A percentile compares a stretch with the other conserved stretches of the same genome.
Conservation (phyloP, 805 yeast genomes). For the Yueomyces sp. region DNA sequence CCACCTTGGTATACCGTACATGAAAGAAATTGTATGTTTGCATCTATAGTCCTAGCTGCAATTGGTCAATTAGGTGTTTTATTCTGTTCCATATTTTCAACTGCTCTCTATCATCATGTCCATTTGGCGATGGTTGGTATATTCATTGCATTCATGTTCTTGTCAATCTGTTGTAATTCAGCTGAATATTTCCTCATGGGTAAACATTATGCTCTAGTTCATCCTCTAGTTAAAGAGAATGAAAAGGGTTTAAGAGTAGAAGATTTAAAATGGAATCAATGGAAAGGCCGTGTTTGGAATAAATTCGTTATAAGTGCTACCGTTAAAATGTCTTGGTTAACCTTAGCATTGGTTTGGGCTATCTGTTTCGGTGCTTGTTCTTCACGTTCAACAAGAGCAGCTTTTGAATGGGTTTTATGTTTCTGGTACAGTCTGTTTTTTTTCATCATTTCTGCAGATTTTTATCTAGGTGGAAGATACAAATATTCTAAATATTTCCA, state of each 20-base stretch:
- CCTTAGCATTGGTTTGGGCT: constrained; percentile 54
- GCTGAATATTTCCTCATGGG: constrained; percentile 36
- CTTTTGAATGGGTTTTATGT: constrained; percentile 78
- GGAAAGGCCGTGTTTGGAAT: constrained; percentile 27
- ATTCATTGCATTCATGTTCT: constrained; percentile 54
- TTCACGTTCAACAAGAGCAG: constrained; percentile 39
- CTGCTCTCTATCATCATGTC: constrained; percentile 38
- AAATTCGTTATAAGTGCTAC: constrained; percentile 35
- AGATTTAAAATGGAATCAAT: constrained; percentile 20
- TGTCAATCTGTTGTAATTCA: constrained; percentile 34
- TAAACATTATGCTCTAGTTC: constrained; percentile 28
- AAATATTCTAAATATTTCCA: constrained; percentile 18
- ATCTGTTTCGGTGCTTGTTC: constrained; percentile 44
- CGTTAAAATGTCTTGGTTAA: constrained; percentile 52
- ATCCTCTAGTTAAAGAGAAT: constrained; percentile 17
- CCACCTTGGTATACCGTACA: constrained; percentile 28
- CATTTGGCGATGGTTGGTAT: constrained; percentile 60
- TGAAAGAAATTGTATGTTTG: constrained; percentile 29
- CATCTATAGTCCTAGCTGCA: constrained; percentile 30
- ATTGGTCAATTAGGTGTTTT: constrained; percentile 63
- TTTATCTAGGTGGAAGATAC: constrained; percentile 45
- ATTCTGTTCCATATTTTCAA: constrained; percentile 62
- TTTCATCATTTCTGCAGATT: constrained; percentile 51
- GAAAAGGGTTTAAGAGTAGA: constrained; percentile 7
- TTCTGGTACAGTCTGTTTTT: constrained; percentile 70